These are phyloP conservation scores for Brassica hybrid DNA, from an alignment of 441 rosid genomes.

Conservation along the genomic window DNA sequence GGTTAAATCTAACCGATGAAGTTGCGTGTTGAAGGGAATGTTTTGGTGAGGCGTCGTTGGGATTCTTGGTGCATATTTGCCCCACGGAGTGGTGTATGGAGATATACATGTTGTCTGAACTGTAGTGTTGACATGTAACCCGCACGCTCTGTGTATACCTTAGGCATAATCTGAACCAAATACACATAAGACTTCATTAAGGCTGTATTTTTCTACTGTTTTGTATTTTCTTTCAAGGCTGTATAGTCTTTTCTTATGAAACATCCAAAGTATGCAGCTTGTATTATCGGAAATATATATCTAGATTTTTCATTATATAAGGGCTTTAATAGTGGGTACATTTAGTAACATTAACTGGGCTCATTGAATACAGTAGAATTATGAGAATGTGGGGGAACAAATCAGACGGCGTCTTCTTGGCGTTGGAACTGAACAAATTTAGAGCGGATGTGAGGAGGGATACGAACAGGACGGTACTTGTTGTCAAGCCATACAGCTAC, in stretches of 20 bases:
- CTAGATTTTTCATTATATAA: too few species aligned
- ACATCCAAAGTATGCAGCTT: background rate
- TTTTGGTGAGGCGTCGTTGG: too few species aligned
- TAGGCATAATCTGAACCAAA: too few species aligned
- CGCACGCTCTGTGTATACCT: background rate
- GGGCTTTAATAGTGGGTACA: too few species aligned
- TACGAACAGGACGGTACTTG: constrained; percentile 75
- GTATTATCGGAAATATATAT: background rate
- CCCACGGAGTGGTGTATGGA: too few species aligned
- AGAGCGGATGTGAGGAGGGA: constrained; percentile 71
- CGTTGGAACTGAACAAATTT: constrained; percentile 51
- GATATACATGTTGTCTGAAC: too few species aligned
- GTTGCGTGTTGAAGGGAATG: too few species aligned
- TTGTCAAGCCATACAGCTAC: constrained; percentile 84
- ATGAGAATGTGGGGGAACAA: background rate
- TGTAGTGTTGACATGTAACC: too few species aligned
- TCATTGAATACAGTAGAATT: background rate
- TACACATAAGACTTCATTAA: too few species aligned
- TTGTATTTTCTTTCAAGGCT: background rate
- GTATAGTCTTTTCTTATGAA: too few species aligned
- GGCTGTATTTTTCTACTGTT: background rate
- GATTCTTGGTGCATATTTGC: too few species aligned
- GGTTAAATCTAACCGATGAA: too few species aligned
- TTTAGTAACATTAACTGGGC: background rate
- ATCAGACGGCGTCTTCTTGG: constrained; percentile 19